These are phyloP conservation scores for Monilinia aucupariae DNA, from an alignment of 2,329 filamentous ascomycete species.

Conservation along the genomic window DNA sequence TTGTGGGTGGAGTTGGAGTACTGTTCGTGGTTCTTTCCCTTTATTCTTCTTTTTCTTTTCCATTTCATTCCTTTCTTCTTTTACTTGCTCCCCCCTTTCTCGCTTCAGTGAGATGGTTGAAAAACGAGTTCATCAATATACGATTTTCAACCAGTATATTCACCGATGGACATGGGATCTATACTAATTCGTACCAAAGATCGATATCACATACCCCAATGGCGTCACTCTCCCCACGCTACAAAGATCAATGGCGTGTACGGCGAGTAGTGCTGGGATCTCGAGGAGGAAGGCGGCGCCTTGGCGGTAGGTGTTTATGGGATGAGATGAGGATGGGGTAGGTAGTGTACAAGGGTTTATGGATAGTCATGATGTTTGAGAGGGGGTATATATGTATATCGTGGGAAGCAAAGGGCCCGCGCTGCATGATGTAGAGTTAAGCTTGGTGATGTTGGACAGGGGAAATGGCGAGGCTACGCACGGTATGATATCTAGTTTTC, in stretches of 20 bases:
- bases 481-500: no score
- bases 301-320: neutral
- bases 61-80: neutral
- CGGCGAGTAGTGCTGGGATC: neutral
- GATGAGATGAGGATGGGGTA: neutral
- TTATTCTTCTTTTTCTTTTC: neutral
- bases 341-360: neutral
- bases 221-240: neutral
- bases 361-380: neutral
- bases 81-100: neutral
- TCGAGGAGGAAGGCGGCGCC: neutral
- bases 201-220: neutral
- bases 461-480: no score
- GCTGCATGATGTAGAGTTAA: no score
- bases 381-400: no score
- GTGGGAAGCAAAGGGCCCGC: no score
- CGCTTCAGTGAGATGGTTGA: neutral
- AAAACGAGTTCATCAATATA: neutral
- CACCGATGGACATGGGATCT: neutral
- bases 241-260: constrained; percentile 6
- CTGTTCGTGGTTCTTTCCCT: neutral
- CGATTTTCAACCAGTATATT: no score
- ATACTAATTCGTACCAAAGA: neutral
- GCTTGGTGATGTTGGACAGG: no score
- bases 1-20: constrained; percentile 4